Conservation (phyloP, 305 asterid species). For the Nicotiana rustica region DNA sequence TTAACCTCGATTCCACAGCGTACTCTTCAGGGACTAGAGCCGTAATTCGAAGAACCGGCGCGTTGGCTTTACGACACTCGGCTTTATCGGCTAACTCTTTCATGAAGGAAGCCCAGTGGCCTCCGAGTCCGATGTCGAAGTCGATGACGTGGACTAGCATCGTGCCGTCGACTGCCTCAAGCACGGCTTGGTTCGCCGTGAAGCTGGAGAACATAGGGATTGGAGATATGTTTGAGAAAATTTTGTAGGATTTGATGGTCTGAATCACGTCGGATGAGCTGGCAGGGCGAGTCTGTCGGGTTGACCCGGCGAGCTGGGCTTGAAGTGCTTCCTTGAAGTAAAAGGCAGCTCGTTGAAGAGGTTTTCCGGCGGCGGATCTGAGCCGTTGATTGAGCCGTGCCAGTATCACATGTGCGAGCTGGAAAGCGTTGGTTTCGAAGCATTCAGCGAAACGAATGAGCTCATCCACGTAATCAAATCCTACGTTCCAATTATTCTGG, state of each 20-base stretch:
- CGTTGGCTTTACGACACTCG: constrained; percentile 48
- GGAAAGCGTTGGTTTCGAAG: constrained; percentile 79
- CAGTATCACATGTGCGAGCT: constrained; percentile 73
- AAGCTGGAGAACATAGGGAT: constrained; percentile 90
- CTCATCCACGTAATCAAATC: constrained; percentile 80
- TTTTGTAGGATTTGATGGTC: constrained; percentile 73
- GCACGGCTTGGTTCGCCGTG: constrained; percentile 92
- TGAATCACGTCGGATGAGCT: constrained; percentile 67
- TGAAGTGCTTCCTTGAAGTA: constrained; percentile 97
- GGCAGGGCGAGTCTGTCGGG: constrained; percentile 52
- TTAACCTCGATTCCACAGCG: constrained; percentile 64
- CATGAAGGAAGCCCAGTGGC: constrained; percentile 97
- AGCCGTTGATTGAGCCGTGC: constrained; percentile 87
- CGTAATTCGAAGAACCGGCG: constrained; percentile 65
- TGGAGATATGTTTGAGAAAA: constrained; percentile 79
- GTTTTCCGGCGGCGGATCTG: constrained; percentile 68
- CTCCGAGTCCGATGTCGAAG: constrained; percentile 89
- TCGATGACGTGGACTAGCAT: constrained; percentile 79
- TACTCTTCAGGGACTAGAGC: constrained; percentile 84
- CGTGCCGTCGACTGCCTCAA: constrained; percentile 80
- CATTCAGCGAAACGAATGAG: constrained; percentile 84
- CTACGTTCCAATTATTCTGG: constrained; percentile 50
- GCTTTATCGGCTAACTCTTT: constrained; percentile 77
- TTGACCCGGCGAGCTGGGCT: constrained; percentile 72
- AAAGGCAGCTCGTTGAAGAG: constrained; percentile 85